Evolutionary conservation across 257 asterid species (phyloP).

Genomic region (Coffea canephora): DNA sequence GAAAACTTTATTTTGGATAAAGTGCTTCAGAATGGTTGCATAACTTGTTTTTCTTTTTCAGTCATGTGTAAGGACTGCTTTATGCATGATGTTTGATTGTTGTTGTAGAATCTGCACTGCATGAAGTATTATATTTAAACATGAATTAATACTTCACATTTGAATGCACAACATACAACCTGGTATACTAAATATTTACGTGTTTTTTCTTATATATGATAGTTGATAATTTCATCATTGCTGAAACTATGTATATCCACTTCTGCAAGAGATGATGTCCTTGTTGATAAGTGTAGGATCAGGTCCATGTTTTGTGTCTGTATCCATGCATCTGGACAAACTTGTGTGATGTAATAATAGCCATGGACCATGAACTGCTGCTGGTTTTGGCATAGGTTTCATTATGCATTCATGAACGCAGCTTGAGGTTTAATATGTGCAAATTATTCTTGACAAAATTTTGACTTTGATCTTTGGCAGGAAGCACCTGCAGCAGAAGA

Average conservation of each 20-base stretch:
- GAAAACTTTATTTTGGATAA: neutral
- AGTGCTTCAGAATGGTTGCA: neutral
- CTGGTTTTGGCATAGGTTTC: slow-evolving; percentile 1
- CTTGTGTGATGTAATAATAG: neutral
- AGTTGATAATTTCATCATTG: neutral
- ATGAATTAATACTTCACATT: neutral
- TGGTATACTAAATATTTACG: neutral
- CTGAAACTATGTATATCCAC: neutral
- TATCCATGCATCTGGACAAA: neutral
- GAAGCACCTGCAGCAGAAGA: slow-evolving; percentile 48
- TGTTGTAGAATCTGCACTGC: neutral
- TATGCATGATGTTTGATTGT: no score
- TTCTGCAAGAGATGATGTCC: neutral
- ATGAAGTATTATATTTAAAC: neutral
- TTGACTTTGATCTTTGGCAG: slow-evolving; percentile 22
- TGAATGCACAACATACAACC: neutral
- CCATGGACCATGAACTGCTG: neutral
- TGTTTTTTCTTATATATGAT: neutral
- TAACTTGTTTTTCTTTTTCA: neutral
- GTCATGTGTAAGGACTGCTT: neutral
- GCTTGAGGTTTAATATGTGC: neutral
- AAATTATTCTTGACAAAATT: neutral
- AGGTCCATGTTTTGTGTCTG: no score
- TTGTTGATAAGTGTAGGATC: neutral
- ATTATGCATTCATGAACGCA: neutral